Conservation (phyloP, 2,329 filamentous ascomycete species). For the Botrytis medusae region DNA sequence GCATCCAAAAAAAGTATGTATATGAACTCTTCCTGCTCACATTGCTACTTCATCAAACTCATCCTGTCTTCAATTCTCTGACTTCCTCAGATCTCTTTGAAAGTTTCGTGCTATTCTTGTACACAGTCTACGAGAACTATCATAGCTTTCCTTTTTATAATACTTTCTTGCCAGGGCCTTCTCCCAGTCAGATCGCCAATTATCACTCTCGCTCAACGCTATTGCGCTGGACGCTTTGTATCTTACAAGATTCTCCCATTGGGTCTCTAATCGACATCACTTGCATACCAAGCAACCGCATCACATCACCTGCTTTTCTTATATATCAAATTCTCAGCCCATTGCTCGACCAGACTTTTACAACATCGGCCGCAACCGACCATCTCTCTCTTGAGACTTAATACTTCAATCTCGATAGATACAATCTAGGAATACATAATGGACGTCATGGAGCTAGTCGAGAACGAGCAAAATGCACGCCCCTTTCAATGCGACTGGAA, state of each 20-base stretch:
- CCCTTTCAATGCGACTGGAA: conserved; percentile 66
- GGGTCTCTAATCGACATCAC: neutral
- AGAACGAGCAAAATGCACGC: conserved; percentile 61
- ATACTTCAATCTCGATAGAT: conserved; percentile 6
- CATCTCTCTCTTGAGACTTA: neutral
- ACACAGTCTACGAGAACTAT: neutral
- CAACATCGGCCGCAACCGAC: neutral
- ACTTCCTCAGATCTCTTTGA: conserved; percentile 32
- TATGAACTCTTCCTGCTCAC: conserved; percentile 31
- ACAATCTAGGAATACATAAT: conserved; percentile 41
- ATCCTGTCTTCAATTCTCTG: conserved; percentile 31
- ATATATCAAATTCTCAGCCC: neutral
- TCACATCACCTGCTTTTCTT: neutral
- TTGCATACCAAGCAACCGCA: neutral
- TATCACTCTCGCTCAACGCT: conserved; percentile 26
- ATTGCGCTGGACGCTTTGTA: conserved; percentile 33
- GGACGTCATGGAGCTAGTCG: conserved; percentile 65
- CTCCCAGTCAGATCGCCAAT: conserved; percentile 16
- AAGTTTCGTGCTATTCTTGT: conserved; percentile 4
- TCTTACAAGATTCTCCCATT: conserved; percentile 19
- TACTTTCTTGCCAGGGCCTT: conserved; percentile 19
- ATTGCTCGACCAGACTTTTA: neutral
- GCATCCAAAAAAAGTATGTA: conserved; percentile 36
- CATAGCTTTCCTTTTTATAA: neutral
- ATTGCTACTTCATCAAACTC: conserved; percentile 16